Percentiles rank a stretch among this genome's conserved stretches.
These are phyloP conservation scores for Allium sativum DNA, from an alignment of 106 monocot species.

Conservation along the genomic window DNA sequence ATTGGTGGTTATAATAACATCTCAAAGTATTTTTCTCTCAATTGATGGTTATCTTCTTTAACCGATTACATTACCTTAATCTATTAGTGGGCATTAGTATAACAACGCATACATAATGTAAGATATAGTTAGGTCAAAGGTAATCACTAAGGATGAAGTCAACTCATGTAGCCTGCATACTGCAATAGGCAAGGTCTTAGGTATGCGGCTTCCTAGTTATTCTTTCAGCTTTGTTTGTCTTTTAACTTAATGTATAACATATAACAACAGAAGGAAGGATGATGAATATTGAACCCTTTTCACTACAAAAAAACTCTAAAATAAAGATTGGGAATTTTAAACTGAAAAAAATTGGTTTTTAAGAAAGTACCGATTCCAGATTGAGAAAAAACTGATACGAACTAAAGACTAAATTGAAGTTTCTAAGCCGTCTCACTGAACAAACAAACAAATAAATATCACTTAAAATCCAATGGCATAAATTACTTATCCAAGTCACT, in stretches of 20 bases:
- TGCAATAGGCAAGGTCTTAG: conserved; percentile 53
- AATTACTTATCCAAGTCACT: too few relatives aligned
- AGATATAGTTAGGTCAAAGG: conserved; percentile 58
- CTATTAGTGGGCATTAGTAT: conserved; percentile 50
- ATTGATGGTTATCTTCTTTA: conserved; percentile 4
- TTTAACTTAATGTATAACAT: not conserved
- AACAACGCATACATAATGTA: conserved; percentile 77
- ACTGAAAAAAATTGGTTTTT: too few relatives aligned
- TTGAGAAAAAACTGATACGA: too few relatives aligned
- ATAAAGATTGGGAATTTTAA: too few relatives aligned
- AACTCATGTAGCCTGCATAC: conserved; percentile 45
- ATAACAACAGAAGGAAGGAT: not conserved
- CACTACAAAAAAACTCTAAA: too few relatives aligned
- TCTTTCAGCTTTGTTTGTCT: not conserved
- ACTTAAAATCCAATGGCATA: too few relatives aligned
- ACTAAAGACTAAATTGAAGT: too few relatives aligned
- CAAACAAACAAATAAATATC: too few relatives aligned
- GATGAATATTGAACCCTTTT: not conserved
- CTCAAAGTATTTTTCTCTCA: not conserved
- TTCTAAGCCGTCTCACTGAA: too few relatives aligned
- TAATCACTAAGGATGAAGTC: conserved; percentile 71
- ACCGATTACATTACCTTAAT: conserved; percentile 50
- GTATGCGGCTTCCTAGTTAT: conserved; percentile 18
- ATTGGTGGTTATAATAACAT: not conserved
- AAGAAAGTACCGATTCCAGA: too few relatives aligned